These are phyloP conservation scores for Kalmusia sp. DNA, from an alignment of 2,329 filamentous ascomycete genomes.

Conservation along the genomic window DNA sequence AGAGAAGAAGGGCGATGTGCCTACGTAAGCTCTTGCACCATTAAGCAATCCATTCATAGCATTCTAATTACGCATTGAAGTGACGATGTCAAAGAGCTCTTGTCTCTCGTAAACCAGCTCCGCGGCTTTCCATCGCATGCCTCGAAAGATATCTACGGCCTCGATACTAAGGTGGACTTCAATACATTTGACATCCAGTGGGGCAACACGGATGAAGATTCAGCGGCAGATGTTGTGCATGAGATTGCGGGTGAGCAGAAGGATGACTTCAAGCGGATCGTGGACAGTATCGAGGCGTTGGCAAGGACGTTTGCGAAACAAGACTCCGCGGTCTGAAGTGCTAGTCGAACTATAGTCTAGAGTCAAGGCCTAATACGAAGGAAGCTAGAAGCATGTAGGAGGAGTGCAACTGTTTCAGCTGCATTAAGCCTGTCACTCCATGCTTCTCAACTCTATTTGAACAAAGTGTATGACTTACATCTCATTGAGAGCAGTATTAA, in stretches of 20 bases:
- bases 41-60: not conserved
- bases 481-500: too few relatives aligned
- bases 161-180: constrained; percentile 49
- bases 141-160: constrained; percentile 49
- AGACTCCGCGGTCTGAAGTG: constrained; percentile 41
- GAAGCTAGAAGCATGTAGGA: too few relatives aligned
- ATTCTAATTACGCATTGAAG: constrained; percentile 23
- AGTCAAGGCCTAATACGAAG: too few relatives aligned
- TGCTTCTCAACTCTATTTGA: too few relatives aligned
- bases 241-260: constrained; percentile 50
- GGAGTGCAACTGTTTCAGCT: too few relatives aligned
- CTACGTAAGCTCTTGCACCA: constrained; percentile 22
- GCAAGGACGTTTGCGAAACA: constrained; percentile 51
- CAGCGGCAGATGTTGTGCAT: constrained; percentile 35
- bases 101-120: constrained; percentile 45
- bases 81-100: constrained; percentile 51
- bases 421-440: too few relatives aligned
- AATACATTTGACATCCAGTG: constrained; percentile 54
- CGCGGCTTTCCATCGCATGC: constrained; percentile 50
- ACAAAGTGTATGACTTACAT: too few relatives aligned
- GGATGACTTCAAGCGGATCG: constrained; percentile 52
- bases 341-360: too few relatives aligned
- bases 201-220: constrained; percentile 49
- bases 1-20: constrained; percentile 50
- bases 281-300: constrained; percentile 51